Evolutionary conservation across 495 filamentous ascomycete species (phyloP).

Genomic region (Evansstolkia leycettana): DNA sequence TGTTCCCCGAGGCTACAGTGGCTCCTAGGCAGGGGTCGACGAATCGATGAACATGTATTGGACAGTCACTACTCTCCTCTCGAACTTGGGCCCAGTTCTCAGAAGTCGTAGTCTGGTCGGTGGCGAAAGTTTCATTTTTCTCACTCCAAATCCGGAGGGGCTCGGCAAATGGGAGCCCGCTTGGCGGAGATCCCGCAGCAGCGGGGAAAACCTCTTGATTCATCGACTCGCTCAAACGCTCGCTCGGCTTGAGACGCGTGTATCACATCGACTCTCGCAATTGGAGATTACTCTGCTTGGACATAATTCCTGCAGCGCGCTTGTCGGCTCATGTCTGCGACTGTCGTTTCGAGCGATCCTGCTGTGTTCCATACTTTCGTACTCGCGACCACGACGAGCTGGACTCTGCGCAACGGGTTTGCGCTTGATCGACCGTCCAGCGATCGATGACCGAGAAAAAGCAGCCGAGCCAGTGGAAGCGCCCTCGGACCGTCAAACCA

Average conservation of each 20-base stretch:
- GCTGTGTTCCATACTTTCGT: conserved; percentile 8
- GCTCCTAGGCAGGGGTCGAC: too few relatives aligned
- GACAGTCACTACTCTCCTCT: too few relatives aligned
- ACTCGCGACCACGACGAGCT: conserved; percentile 10
- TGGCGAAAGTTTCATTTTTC: too few relatives aligned
- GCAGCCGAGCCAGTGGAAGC: conserved; percentile 14
- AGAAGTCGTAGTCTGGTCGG: too few relatives aligned
- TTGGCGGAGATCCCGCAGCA: conserved; percentile 9
- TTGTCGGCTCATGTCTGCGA: conserved; percentile 18
- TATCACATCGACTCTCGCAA: background rate
- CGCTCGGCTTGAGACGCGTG: conserved; percentile 17
- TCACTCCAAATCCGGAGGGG: conserved; percentile 31
- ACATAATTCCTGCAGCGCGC: conserved; percentile 1
- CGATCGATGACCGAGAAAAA: conserved; percentile 30
- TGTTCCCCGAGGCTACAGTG: too few relatives aligned
- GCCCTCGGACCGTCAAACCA: conserved; percentile 13
- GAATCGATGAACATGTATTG: too few relatives aligned
- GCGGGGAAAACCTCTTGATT: conserved; percentile 17
- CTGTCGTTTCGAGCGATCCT: conserved; percentile 3
- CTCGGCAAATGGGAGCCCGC: conserved; percentile 13
- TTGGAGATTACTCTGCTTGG: background rate
- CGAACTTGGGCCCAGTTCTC: too few relatives aligned
- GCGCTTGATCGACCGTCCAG: conserved; percentile 5
- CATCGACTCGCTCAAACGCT: conserved; percentile 1
- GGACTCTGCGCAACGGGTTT: conserved; percentile 20